Conservation (phyloP, 2,329 filamentous ascomycete genomes). For the Pseudodiploospora longispora region DNA sequence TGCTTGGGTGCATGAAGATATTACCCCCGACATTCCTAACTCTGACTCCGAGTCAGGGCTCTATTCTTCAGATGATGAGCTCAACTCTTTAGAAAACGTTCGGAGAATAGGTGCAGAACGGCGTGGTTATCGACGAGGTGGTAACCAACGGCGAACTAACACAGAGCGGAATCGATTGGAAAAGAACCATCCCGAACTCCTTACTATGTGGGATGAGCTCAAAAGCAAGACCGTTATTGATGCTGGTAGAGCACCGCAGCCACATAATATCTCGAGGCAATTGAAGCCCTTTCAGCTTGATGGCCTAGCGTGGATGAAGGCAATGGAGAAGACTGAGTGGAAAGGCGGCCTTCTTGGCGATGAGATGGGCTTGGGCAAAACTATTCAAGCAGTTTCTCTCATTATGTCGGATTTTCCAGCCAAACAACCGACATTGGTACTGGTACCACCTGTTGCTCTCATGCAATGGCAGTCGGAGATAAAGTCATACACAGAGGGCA, state of each 20-base stretch:
- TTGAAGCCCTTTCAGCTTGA: constrained; percentile 92
- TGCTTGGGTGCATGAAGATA: too few species aligned
- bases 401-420: constrained; percentile 97
- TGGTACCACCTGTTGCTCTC: constrained; percentile 85
- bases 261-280: constrained; percentile 67
- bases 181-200: constrained; percentile 66
- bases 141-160: constrained; percentile 19
- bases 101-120: constrained; percentile 14
- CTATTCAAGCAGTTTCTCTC: constrained; percentile 92
- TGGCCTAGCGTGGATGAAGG: constrained; percentile 88
- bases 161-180: constrained; percentile 62
- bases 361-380: constrained; percentile 98
- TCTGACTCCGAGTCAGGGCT: too few species aligned
- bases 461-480: constrained; percentile 94
- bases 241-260: constrained; percentile 38
- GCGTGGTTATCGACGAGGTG: constrained; percentile 25
- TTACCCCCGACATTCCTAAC: too few species aligned
- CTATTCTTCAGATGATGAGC: constrained; percentile 5
- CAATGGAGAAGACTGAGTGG: constrained; percentile 79
- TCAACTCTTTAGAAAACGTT: neutral
- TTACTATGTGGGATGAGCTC: constrained; percentile 77
- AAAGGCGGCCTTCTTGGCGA: constrained; percentile 87
- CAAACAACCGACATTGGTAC: constrained; percentile 72
- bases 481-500: constrained; percentile 73
- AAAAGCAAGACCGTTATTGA: constrained; percentile 60